phyloP scores from a whole-genome alignment of 139 green algal species.

The Zygnema circumcarinatum region DNA sequence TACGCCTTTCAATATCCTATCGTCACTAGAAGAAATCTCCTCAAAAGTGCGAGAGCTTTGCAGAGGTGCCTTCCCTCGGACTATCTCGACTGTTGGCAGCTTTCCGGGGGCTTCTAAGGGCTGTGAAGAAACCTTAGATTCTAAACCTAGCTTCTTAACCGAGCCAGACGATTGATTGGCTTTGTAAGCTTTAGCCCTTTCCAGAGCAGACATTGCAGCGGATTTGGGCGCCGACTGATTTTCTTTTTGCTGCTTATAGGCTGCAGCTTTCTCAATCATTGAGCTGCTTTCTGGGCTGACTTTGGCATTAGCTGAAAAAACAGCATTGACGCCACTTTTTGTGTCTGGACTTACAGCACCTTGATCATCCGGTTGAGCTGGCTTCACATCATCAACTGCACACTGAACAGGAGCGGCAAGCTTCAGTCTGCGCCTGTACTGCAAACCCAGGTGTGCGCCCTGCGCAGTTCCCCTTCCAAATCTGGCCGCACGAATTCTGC shows the following conservation, averaged over 20 bases:
- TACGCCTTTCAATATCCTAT: neutral
- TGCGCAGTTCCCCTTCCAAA: too few species aligned
- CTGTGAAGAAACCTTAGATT: neutral
- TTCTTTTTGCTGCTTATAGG: neutral
- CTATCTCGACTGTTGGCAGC: neutral
- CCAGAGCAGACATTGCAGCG: conserved; percentile 2
- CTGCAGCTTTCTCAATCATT: neutral
- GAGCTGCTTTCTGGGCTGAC: neutral
- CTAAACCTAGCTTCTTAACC: too few species aligned
- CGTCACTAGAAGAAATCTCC: neutral
- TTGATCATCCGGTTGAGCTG: too few species aligned
- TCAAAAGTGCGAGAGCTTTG: neutral
- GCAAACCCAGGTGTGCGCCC: neutral
- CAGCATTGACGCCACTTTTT: neutral
- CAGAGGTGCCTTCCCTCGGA: neutral
- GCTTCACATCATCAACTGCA: neutral
- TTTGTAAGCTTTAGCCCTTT: conserved; percentile 16
- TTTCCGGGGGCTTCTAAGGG: neutral
- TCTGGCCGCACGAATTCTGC: too few species aligned
- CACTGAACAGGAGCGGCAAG: neutral
- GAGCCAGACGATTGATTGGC: too few species aligned
- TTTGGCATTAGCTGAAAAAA: neutral
- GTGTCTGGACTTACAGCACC: too few species aligned
- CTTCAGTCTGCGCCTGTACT: neutral
- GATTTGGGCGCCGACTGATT: neutral